Conservation (phyloP, 179 eudicot genomes). For the Drosera spatulata region DNA sequence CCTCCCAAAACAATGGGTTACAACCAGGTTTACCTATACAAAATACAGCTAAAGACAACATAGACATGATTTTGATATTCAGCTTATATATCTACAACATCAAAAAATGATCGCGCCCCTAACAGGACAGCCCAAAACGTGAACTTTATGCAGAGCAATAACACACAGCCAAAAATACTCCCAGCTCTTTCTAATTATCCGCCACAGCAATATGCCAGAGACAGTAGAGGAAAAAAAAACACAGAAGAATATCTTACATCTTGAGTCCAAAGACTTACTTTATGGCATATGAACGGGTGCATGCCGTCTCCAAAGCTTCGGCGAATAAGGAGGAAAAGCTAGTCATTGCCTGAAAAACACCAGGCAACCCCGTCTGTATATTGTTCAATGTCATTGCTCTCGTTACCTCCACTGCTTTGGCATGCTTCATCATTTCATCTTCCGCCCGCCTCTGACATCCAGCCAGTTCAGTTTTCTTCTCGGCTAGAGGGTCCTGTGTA, state of each 20-base stretch:
- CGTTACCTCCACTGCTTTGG: constrained; percentile 85
- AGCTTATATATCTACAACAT: too few species aligned
- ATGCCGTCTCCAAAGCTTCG: constrained; percentile 60
- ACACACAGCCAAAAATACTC: too few species aligned
- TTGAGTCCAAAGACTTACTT: constrained; percentile 14
- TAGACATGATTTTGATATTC: too few species aligned
- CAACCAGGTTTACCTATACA: too few species aligned
- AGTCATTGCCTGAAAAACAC: constrained; percentile 86
- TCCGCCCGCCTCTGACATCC: constrained; percentile 70
- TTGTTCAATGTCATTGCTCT: constrained; percentile 85
- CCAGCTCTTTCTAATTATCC: too few species aligned
- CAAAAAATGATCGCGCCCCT: too few species aligned
- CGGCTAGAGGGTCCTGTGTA: constrained; percentile 68
- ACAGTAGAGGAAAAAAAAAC: not conserved
- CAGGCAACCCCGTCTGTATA: constrained; percentile 82
- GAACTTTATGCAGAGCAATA: too few species aligned
- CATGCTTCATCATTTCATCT: constrained; percentile 76
- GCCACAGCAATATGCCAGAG: not conserved
- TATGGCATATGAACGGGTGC: constrained; percentile 72
- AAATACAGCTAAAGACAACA: too few species aligned
- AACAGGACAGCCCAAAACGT: too few species aligned
- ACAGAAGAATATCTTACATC: too few species aligned
- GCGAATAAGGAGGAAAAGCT: constrained; percentile 67
- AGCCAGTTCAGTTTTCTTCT: constrained; percentile 75
- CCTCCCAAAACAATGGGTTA: too few species aligned